These are phyloP conservation scores for Eremothecium gossypii DNA, from an alignment of 1,139 yeast genomes.

Conservation along the genomic window DNA sequence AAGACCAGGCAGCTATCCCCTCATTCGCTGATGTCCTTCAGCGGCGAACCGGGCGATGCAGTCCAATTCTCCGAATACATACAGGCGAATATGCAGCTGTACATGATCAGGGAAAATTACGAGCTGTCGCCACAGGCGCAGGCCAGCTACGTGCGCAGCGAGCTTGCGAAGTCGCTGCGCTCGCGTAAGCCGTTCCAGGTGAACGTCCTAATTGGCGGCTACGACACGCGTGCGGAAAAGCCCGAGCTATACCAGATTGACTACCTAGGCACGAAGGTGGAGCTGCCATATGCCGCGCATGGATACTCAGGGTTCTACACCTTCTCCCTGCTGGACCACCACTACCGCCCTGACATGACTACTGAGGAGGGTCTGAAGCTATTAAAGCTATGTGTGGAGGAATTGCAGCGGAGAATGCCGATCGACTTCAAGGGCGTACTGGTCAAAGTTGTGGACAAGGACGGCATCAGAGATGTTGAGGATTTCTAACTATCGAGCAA, in stretches of 20 bases:
- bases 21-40: constrained; percentile 75
- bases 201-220: constrained; percentile 80
- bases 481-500: constrained; percentile 11
- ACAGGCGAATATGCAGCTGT: constrained; percentile 85
- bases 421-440: constrained; percentile 87
- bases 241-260: constrained; percentile 87
- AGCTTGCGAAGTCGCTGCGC: constrained; percentile 79
- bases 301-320: constrained; percentile 96
- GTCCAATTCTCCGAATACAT: constrained; percentile 93
- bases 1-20: constrained; percentile 72
- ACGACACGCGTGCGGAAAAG: constrained; percentile 49
- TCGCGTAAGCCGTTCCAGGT: constrained; percentile 93
- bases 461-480: constrained; percentile 53
- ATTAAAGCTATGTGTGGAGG: constrained; percentile 64
- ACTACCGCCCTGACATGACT: constrained; percentile 70
- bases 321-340: constrained; percentile 82
- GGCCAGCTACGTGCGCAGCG: constrained; percentile 80
- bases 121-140: constrained; percentile 79
- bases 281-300: constrained; percentile 91
- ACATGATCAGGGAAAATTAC: constrained; percentile 74
- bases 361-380: constrained; percentile 73
- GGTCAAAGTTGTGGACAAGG: constrained; percentile 67
- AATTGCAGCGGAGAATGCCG: constrained; percentile 83
- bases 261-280: constrained; percentile 85
- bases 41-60: constrained; percentile 97